Evolutionary conservation across 2,329 filamentous ascomycete genomes (phyloP).

Genomic region (Fusarium algeriense): DNA sequence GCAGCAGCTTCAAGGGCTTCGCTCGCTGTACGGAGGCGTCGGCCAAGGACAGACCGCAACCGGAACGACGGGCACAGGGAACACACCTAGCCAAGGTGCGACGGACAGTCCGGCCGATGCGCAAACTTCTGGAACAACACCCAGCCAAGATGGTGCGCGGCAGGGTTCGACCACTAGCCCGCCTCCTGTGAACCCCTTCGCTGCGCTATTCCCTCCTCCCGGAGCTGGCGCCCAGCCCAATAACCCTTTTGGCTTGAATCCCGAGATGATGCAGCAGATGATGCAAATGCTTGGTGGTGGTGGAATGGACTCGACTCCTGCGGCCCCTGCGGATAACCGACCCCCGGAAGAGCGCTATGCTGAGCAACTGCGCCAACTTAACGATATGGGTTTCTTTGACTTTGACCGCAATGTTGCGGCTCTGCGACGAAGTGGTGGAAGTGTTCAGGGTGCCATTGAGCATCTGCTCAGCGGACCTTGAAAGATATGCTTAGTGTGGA

Average conservation of each 20-base stretch:
- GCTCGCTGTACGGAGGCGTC: constrained; percentile 50
- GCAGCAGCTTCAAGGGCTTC: constrained; percentile 48
- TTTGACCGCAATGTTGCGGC: constrained; percentile 94
- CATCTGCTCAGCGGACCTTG: constrained; percentile 65
- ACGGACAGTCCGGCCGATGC: constrained; percentile 44
- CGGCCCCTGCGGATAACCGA: constrained; percentile 79
- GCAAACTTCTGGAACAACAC: constrained; percentile 38
- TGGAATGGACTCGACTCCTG: constrained; percentile 56
- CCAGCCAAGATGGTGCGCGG: constrained; percentile 24
- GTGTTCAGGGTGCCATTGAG: constrained; percentile 91
- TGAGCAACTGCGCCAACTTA: constrained; percentile 89
- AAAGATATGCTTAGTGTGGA: constrained; percentile 26
- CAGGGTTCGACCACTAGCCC: constrained; percentile 51
- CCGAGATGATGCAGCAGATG: constrained; percentile 68
- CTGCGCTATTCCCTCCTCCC: constrained; percentile 67
- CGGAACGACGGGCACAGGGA: constrained; percentile 43
- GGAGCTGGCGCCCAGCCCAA: constrained; percentile 48
- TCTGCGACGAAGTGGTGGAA: constrained; percentile 88
- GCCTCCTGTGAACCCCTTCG: constrained; percentile 74
- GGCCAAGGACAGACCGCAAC: constrained; percentile 45
- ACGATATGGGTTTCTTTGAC: constrained; percentile 99
- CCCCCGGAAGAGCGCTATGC: constrained; percentile 95
- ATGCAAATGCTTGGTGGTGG: constrained; percentile 61
- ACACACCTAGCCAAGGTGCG: constrained; percentile 44
- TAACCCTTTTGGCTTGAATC: constrained; percentile 62